Percentiles rank a stretch among this genome's conserved stretches.
Evolutionary conservation across 768 basidiomycete species (phyloP).

Genomic region (Leccinellum luteum): DNA sequence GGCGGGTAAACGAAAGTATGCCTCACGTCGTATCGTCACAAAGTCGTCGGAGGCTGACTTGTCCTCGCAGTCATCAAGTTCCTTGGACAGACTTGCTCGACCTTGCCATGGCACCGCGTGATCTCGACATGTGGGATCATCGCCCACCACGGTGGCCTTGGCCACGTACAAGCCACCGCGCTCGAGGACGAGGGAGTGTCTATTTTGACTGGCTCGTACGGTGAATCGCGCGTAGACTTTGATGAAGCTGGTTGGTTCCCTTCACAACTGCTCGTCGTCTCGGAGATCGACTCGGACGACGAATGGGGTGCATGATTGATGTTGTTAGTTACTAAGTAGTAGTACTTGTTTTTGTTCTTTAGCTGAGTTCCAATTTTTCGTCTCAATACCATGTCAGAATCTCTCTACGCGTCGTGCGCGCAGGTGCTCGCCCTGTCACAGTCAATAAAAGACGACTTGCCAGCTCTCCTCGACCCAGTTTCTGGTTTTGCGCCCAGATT

Average conservation of each 20-base stretch:
- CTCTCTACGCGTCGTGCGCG: slow-evolving; percentile 63
- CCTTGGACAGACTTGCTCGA: slow-evolving; percentile 54
- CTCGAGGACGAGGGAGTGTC: slow-evolving; percentile 76
- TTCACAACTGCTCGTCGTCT: slow-evolving; percentile 5
- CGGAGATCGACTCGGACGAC: slow-evolving; percentile 14
- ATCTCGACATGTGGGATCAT: slow-evolving; percentile 64
- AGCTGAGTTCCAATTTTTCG: too few species aligned
- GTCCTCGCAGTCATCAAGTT: slow-evolving; percentile 61
- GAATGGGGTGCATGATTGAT: slow-evolving; percentile 25
- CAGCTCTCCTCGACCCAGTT: slow-evolving; percentile 59
- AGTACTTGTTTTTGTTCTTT: too few species aligned
- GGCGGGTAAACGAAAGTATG: slow-evolving; percentile 79
- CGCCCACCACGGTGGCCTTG: slow-evolving; percentile 70
- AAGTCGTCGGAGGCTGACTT: not conserved
- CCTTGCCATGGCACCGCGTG: slow-evolving; percentile 80
- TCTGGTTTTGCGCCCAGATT: slow-evolving; percentile 70
- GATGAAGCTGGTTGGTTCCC: slow-evolving; percentile 66
- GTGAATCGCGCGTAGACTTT: slow-evolving; percentile 57
- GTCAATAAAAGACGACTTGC: slow-evolving; percentile 53
- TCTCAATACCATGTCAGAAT: slow-evolving; percentile 25
- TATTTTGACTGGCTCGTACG: slow-evolving; percentile 50
- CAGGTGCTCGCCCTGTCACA: slow-evolving; percentile 64
- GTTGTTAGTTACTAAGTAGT: too few species aligned
- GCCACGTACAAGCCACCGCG: slow-evolving; percentile 63
- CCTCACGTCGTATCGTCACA: not conserved